phyloP scores from a whole-genome alignment of 1,284 basidiomycete species.

The Fomitopsis pinicola region DNA sequence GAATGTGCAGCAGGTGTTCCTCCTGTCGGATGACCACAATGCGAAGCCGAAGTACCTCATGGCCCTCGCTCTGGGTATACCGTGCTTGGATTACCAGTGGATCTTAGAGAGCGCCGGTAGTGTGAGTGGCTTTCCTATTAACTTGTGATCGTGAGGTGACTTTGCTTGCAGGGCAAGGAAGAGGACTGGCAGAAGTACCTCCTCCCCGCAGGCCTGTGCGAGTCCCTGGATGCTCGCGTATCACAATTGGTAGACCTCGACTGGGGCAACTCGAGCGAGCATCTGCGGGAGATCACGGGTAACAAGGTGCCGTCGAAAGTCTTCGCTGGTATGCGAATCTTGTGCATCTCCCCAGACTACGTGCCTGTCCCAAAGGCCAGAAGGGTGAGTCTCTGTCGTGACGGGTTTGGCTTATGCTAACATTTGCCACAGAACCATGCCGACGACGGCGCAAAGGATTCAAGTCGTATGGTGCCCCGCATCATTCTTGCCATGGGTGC shows the following conservation, averaged over 20 bases:
- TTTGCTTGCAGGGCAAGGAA: constrained; percentile 15
- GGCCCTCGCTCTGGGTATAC: constrained; percentile 82
- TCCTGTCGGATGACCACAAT: constrained; percentile 59
- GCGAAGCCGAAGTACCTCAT: constrained; percentile 78
- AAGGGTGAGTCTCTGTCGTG: constrained; percentile 28
- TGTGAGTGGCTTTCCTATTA: constrained; percentile 23
- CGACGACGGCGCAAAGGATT: constrained; percentile 22
- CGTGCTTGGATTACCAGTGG: constrained; percentile 71
- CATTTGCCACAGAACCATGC: constrained; percentile 4
- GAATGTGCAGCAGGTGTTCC: constrained; percentile 54
- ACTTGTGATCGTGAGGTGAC: background rate
- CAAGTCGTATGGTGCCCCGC: constrained; percentile 35
- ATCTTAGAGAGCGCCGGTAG: constrained; percentile 40
- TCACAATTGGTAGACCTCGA: constrained; percentile 70
- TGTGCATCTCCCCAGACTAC: constrained; percentile 53
- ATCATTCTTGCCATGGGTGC: constrained; percentile 78
- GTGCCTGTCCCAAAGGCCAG: constrained; percentile 39
- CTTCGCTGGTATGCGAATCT: constrained; percentile 45
- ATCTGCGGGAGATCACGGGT: constrained; percentile 52
- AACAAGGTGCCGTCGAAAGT: constrained; percentile 54
- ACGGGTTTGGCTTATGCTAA: background rate
- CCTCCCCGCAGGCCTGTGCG: constrained; percentile 65
- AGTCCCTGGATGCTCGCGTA: constrained; percentile 42
- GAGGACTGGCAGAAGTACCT: constrained; percentile 63
- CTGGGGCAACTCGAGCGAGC: constrained; percentile 58